Evolutionary conservation across 257 asterid species (phyloP).

Genomic region (Nemophila menziesii): DNA sequence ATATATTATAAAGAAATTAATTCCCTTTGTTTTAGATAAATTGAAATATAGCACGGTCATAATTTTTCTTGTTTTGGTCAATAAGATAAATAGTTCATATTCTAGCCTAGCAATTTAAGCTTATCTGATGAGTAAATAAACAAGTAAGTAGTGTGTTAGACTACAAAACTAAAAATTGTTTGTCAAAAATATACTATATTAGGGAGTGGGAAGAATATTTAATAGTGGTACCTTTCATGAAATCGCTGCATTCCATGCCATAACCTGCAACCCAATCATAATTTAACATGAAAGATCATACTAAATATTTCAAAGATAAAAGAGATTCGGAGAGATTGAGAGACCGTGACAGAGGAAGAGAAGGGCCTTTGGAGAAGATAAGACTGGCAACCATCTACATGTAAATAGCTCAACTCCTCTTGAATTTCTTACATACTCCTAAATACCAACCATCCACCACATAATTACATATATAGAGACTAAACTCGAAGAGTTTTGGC

Average conservation of each 20-base stretch:
- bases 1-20: too few relatives aligned
- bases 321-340: slow-evolving; percentile 15
- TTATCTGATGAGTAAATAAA: too few relatives aligned
- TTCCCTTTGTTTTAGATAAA: too few relatives aligned
- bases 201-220: background rate
- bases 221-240: slow-evolving; percentile 67
- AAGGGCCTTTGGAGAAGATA: slow-evolving; percentile 89
- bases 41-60: too few relatives aligned
- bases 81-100: too few relatives aligned
- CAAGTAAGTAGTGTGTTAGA: too few relatives aligned
- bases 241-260: slow-evolving; percentile 97
- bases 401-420: slow-evolving; percentile 72
- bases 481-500: too few relatives aligned
- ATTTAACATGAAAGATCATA: slow-evolving; percentile 9
- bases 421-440: slow-evolving; percentile 62
- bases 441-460: slow-evolving; percentile 17
- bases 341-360: slow-evolving; percentile 94
- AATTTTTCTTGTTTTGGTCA: too few relatives aligned
- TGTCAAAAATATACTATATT: too few relatives aligned
- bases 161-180: too few relatives aligned
- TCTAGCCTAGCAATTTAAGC: too few relatives aligned
- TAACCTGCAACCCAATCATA: slow-evolving; percentile 61
- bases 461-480: too few relatives aligned
- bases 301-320: background rate
- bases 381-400: slow-evolving; percentile 82